Conservation (phyloP, 345 rosid genomes). For the Chamaenerion angustifolium region DNA sequence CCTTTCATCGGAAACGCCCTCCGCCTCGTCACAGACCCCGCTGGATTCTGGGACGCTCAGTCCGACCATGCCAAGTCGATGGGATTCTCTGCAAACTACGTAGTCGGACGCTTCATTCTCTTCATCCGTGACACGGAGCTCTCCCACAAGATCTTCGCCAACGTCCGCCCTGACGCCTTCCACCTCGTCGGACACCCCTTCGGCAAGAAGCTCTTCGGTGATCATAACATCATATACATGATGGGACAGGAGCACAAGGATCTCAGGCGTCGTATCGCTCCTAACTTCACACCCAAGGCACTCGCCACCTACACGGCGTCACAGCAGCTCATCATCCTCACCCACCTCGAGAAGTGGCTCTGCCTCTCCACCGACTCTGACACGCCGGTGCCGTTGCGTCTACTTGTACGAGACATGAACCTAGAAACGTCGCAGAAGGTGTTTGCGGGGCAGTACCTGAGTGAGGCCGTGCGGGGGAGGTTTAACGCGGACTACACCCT, state of each 20-base stretch:
- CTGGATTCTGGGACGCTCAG: constrained; percentile 65
- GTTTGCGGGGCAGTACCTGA: constrained; percentile 59
- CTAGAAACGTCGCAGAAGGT: constrained; percentile 86
- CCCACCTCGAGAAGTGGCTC: constrained; percentile 49
- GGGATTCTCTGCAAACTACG: constrained; percentile 59
- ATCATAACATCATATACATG: constrained; percentile 73
- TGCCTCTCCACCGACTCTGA: constrained; percentile 4
- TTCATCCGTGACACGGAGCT: constrained; percentile 52
- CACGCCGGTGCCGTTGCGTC: constrained; percentile 21
- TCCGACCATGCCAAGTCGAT: constrained; percentile 17
- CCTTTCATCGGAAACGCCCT: constrained; percentile 61
- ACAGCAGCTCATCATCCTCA: constrained; percentile 54
- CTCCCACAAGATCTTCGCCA: constrained; percentile 54
- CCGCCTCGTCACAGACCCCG: constrained; percentile 36
- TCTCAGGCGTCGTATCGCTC: constrained; percentile 68
- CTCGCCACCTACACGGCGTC: constrained; percentile 54
- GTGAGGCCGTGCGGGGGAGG: constrained; percentile 14
- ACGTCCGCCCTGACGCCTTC: constrained; percentile 78
- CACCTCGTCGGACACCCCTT: constrained; percentile 68
- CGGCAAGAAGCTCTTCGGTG: constrained; percentile 77
- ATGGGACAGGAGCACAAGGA: constrained; percentile 75
- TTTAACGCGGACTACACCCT: constrained; percentile 52
- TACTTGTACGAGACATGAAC: constrained; percentile 54
- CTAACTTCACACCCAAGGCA: constrained; percentile 66
- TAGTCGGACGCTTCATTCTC: constrained; percentile 54